Evolutionary conservation across 345 rosid genomes (phyloP), one percentile per base, ranked within the genome.

Genomic region (Alliaria petiolata): DNA sequence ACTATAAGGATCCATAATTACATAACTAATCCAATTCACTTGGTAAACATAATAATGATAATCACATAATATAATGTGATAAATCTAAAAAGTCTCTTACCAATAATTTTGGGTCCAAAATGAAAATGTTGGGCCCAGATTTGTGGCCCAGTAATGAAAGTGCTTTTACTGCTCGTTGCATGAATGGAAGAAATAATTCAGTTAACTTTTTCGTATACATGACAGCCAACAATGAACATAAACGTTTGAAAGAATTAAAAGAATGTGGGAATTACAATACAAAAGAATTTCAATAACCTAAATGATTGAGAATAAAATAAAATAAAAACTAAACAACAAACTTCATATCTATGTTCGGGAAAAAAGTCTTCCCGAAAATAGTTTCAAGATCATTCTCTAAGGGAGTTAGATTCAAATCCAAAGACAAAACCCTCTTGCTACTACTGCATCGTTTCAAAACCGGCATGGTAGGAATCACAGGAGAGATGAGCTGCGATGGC

Each of bases 401-500:
- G 1, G 96, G 96, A 49, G 92, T 87, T 36, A 87, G 71, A 79
- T 89, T 89, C 87, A 89, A 78, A 70, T 89, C 95, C 85, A 88
- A 68, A 56, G 80, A 65, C 57, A 82, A 71, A 26, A 85, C 76
- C 78, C 91, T 83, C 75, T 74, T 71, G 42, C 78, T 74, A 51
- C 91, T 83, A 75, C 72, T 69, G 9, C 83, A 79, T 67, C 87
- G 83, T 77, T 69, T 81, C 52, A 86, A 70, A 70, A 82, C 83
- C n/a, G 87, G 89, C 70, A 77, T 30, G 38, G 57, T 55, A 35
- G 82, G 62, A 25, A 61, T 64, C 3, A 46, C 36, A 1, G 68
- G 78, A 69, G 57, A 28, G 7, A 76, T 45, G 9, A 70, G 17
- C 47, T 58, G 17, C 31, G 39, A 3, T 45, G 75, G 62, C 49